A percentile compares a stretch with the other conserved stretches of the same genome.
phyloP scores from a whole-genome alignment of 768 basidiomycete genomes.

The Obba rivulosa region DNA sequence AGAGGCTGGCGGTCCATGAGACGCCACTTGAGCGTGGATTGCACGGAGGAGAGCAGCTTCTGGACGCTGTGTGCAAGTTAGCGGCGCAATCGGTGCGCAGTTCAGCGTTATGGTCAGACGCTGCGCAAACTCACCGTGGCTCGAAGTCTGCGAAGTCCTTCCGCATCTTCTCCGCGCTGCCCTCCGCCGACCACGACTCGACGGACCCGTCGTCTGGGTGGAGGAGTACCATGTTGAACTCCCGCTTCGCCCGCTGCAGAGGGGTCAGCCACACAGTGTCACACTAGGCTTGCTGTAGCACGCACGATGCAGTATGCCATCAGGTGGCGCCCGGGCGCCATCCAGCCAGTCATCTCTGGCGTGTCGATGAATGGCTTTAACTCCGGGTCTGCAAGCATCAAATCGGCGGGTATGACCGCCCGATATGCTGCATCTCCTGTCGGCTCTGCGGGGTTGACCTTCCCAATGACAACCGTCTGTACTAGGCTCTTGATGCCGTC shows the following conservation, averaged over 20 bases:
- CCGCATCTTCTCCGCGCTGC: constrained; percentile 39
- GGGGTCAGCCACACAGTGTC: background rate
- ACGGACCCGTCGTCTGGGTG: constrained; percentile 35
- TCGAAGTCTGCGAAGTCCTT: constrained; percentile 36
- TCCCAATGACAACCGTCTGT: constrained; percentile 44
- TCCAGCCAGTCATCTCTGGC: constrained; percentile 53
- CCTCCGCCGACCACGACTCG: constrained; percentile 38
- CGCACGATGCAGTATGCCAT: constrained; percentile 42
- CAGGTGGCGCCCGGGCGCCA: constrained; percentile 45
- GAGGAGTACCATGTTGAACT: constrained; percentile 32
- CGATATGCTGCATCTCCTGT: constrained; percentile 66
- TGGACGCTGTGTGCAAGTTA: constrained; percentile 20
- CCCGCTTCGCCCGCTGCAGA: constrained; percentile 27
- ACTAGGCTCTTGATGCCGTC: constrained; percentile 44
- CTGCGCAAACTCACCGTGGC: constrained; percentile 25
- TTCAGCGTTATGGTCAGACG: background rate
- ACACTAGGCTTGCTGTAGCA: constrained; percentile 1
- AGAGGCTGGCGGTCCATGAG: constrained; percentile 38
- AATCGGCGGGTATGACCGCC: constrained; percentile 40
- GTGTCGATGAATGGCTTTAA: constrained; percentile 44
- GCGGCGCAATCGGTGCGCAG: background rate
- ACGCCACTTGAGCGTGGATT: constrained; percentile 37
- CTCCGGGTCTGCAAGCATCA: constrained; percentile 46
- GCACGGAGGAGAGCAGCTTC: constrained; percentile 31
- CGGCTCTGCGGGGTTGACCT: constrained; percentile 35